Percentiles rank a stretch among this genome's conserved stretches.
Evolutionary conservation across 2,329 filamentous ascomycete genomes (phyloP).

Genomic region (Elsinoe arachidis): DNA sequence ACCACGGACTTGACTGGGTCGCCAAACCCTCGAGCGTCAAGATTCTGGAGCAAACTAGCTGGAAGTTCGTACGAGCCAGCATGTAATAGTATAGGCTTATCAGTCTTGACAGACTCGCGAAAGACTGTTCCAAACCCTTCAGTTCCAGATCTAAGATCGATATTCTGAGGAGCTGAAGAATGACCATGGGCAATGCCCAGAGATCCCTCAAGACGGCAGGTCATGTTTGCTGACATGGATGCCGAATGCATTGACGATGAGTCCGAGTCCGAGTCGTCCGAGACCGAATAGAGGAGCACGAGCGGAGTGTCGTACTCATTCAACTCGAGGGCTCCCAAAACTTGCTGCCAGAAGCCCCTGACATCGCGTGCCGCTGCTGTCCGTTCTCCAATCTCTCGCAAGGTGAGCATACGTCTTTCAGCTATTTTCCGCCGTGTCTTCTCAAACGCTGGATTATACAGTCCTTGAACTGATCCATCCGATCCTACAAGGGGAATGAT

Average conservation of each 20-base stretch:
- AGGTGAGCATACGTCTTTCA: conserved; percentile 68
- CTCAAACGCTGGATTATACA: conserved; percentile 76
- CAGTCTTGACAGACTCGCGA: conserved; percentile 62
- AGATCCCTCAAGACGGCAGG: conserved; percentile 61
- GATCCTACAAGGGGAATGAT: conserved; percentile 68
- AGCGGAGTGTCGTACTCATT: conserved; percentile 72
- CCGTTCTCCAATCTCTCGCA: conserved; percentile 68
- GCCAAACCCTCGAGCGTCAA: conserved; percentile 62
- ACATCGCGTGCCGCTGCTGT: conserved; percentile 65
- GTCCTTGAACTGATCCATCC: conserved; percentile 55
- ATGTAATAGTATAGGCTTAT: conserved; percentile 58
- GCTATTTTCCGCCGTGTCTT: conserved; percentile 71
- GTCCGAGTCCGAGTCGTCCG: conserved; percentile 63
- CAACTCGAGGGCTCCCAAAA: conserved; percentile 59
- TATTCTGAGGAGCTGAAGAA: conserved; percentile 46
- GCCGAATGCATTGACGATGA: conserved; percentile 62
- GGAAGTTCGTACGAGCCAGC: conserved; percentile 58
- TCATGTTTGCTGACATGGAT: conserved; percentile 52
- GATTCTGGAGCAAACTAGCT: conserved; percentile 52
- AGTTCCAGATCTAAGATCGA: conserved; percentile 62
- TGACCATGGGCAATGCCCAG: conserved; percentile 61
- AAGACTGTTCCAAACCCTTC: conserved; percentile 71
- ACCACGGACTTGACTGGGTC: conserved; percentile 63
- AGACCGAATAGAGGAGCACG: conserved; percentile 66
- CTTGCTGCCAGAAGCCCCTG: conserved; percentile 63